Evolutionary conservation across 768 basidiomycete genomes (phyloP), one percentile per base, ranked within the genome.

Genomic region (Boletus tomentosulus): DNA sequence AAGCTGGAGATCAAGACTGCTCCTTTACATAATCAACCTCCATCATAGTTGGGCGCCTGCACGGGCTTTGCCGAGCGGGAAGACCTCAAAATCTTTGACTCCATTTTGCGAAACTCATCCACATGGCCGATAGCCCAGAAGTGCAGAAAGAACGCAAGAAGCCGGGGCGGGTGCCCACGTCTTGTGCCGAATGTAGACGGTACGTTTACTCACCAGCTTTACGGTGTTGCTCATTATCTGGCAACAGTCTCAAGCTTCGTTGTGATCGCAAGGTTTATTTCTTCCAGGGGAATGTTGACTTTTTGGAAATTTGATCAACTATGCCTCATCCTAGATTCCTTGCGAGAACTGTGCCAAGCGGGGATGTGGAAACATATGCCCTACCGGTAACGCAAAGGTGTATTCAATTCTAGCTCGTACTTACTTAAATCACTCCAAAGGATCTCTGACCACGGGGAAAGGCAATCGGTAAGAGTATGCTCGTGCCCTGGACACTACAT

Each of bases 281-380:
- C 16, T 48, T 55, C 41, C 9, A 12, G 28, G 13, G 12, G 33
- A 33, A 43, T n/a, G 7, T n/a, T 16, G 6, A 3, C 24, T 15
- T 31, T 41, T 11, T 8, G 2, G 33, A 28, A 15, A 6, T 15
- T 41, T 65, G 55, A 73, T 62, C 27, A 48, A 51, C 48, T 51
- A 35, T 30, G 4, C 16, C 15, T 34, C 12, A 37, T 46, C 45
- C 25, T 60, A 89, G 86, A 77, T 89, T 33, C 88, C 88, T 11
- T 91, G 88, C 70, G 84, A 85, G 69, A 89, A 83, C 66, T 91
- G 89, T 63, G 79, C 80, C 24, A 84, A 85, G 53, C 76, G 87
- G 62, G 88, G 88, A 33, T 90, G 87, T 62, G 82, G 81, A 24
- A 74, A 81, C 16, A 85, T 90, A 53, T 91, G 88, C 69, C 88